Evolutionary conservation across 345 rosid genomes (phyloP).

Genomic region (Adansonia digitata): DNA sequence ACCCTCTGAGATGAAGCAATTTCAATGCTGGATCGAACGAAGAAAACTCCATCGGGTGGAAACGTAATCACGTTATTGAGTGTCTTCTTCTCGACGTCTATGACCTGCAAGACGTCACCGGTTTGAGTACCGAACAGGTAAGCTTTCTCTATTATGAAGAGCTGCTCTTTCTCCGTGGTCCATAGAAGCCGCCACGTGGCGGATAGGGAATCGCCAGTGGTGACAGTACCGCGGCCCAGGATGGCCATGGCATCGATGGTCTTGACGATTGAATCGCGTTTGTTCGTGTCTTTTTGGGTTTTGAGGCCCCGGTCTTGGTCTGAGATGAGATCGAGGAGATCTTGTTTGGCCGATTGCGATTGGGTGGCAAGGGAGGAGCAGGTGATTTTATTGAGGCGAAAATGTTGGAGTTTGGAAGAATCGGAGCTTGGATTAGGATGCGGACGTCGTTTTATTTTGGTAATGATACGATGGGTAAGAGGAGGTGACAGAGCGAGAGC

Average conservation of each 20-base stretch:
- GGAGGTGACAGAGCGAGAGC: neutral
- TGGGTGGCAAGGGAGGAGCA: conserved; percentile 38
- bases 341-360: conserved; percentile 43
- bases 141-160: conserved; percentile 83
- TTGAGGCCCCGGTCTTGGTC: conserved; percentile 85
- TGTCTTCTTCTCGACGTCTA: conserved; percentile 51
- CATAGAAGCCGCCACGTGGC: conserved; percentile 87
- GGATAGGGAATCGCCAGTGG: conserved; percentile 61
- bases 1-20: no score
- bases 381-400: conserved; percentile 8
- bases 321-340: conserved; percentile 62
- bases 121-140: conserved; percentile 61
- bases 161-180: conserved; percentile 96
- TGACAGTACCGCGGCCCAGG: conserved; percentile 45
- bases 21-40: no score
- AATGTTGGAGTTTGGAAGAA: neutral
- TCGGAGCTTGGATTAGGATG: neutral
- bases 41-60: no score
- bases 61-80: no score
- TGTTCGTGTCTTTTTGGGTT: conserved; percentile 54
- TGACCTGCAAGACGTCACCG: conserved; percentile 89
- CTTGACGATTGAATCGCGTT: conserved; percentile 49
- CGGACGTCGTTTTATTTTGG: neutral
- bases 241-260: conserved; percentile 64
- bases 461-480: neutral